A percentile compares a stretch with the other conserved stretches of the same genome.
These are phyloP conservation scores for Fusarium pseudonygamai DNA, from an alignment of 2,329 filamentous ascomycete species.

Conservation along the genomic window DNA sequence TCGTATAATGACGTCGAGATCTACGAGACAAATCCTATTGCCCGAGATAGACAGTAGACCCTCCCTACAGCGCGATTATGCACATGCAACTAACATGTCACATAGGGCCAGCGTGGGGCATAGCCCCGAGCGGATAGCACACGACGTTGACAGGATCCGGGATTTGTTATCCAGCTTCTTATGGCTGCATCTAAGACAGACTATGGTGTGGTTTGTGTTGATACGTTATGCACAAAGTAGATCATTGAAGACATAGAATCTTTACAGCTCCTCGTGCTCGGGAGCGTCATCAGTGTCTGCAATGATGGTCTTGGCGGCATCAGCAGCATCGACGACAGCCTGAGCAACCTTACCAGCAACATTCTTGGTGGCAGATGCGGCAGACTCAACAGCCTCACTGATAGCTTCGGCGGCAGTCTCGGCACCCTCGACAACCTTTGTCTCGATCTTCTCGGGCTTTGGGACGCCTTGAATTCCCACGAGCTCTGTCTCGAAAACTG, in stretches of 20 bases:
- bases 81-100: conserved; percentile 21
- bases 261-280: conserved; percentile 69
- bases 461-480: conserved; percentile 81
- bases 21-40: conserved; percentile 17
- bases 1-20: conserved; percentile 32
- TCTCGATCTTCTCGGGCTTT: conserved; percentile 50
- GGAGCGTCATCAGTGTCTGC: conserved; percentile 64
- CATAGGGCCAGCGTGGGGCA: conserved; percentile 5
- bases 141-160: conserved; percentile 8
- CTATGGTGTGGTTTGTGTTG: background rate
- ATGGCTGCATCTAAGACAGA: conserved; percentile 6
- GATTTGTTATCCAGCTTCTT: conserved; percentile 5
- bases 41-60: conserved; percentile 6
- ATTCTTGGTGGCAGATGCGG: conserved; percentile 49
- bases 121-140: background rate
- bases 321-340: conserved; percentile 58
- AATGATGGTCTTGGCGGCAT: conserved; percentile 61
- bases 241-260: conserved; percentile 10
- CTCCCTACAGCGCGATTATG: conserved; percentile 19
- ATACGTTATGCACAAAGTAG: conserved; percentile 14
- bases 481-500: conserved; percentile 92
- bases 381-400: conserved; percentile 53
- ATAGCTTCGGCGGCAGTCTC: conserved; percentile 40
- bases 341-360: conserved; percentile 58
- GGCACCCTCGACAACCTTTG: conserved; percentile 39